Evolutionary conservation across 164 flowering plant genomes (phyloP), one percentile per base, ranked within the genome.

Genomic region (Tetrastigma voinierianum): DNA sequence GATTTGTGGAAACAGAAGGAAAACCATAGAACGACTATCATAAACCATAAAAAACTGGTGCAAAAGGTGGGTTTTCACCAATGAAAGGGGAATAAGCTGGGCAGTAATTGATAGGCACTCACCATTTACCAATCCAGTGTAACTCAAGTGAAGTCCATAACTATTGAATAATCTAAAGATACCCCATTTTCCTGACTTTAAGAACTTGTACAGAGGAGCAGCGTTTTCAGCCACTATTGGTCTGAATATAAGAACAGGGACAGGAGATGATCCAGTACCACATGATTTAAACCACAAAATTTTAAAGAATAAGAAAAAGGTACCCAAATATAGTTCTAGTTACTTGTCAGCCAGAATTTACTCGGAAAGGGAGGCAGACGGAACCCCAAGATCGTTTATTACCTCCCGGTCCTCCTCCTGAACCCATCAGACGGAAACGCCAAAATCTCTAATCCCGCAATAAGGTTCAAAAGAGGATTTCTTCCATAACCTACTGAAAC

Each of bases 391-490:
- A 86, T 86, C 67, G 55, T 6, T 76, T 75, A 64, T 77, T 84
- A 53, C 48, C 77, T 57, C 93, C 93, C 9, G 90, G 90, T 86
- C 93, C 70, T 86, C 75, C 1, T 68, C 81, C 82, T 85, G 73
- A 88, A 88, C 66, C 86, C 89, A 65, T 88, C 86, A 72, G 90
- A 88, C 10, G 93, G 93, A 67, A 88, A 88, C 24, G 88, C 92
- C 46, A 87, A 66, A 44, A 87, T 80, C 83, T 86, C 88, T n/a
- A 87, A 57, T 24, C 87, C 89, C 85, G 73, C 66, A 68, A 1
- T 49, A 12, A 20, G 25, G 20, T n/a, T 20, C 11, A 20, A 9
- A n/a, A 49, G n/a, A 16, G 10, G 24, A 54, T n/a, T n/a, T n/a
- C n/a, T 16, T 25, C 46, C 23, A 20, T 40, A 48, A 15, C 7